Evolutionary conservation across 1,284 basidiomycete genomes (phyloP), one percentile per base, ranked within the genome.

Genomic region (Sanghuangporus baumii): DNA sequence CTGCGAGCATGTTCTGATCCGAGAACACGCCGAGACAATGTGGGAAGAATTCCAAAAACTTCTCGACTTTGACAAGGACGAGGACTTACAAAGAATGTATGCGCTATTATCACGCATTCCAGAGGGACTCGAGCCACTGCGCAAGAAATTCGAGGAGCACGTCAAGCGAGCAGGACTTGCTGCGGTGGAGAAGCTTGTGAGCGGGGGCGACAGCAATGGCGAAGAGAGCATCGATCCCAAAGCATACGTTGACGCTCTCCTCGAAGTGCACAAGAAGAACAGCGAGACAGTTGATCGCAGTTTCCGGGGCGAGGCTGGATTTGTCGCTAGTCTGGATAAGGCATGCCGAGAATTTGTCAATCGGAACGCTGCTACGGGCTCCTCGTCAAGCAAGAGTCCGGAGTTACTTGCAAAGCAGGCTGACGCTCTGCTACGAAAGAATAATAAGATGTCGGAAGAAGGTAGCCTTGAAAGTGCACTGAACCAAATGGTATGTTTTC

Each of bases 71-170:
- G 96, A 98, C 73, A 90, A 96, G 75, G 89, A 93, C 68, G 91
- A 94, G 71, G 97, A 99, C 74, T 79, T 98, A 41, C 90, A 93
- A 67, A 85, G 96, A 57, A 97, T 98, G 94, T 99, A 98, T 80
- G 85, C 91, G 6, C 83, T 99, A 8, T 82, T 99, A 5, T 88
- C 90, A 11, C 9, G 95, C 48, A 96, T 98, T 54, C 84, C 87
- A 1, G 91, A 94, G 68, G 96, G 95, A 48, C 81, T 99, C 51
- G 94, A 98, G 72, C 95, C 95, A 2, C 76, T 98, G 66, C 86
- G 95, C 70, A 91, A 90, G 79, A 89, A 89, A 71, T 99, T 99
- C 74, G 96, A 98, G 76, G 87, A 86, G 65, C 94, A 98, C 72
- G 95, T 98, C 74, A 98, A 97, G 81, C 85, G 86, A 65, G 87